A percentile compares a stretch with the other conserved stretches of the same genome.
Conservation (phyloP, 768 basidiomycete species). For the Cubamyces sp. region DNA sequence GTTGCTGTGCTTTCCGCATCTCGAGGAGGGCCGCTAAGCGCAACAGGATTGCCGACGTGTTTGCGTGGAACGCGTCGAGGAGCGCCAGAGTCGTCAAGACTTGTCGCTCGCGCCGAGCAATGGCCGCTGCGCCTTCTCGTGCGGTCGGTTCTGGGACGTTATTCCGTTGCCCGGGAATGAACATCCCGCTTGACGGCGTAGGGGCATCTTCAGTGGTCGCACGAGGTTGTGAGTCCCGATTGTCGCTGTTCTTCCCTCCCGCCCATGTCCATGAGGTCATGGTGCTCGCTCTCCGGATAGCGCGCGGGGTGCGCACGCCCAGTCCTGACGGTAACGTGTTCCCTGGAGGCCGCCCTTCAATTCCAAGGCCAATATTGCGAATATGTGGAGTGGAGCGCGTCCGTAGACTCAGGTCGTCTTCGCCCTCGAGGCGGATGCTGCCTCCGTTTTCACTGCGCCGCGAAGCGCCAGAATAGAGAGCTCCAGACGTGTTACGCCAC, state of each 20-base stretch:
- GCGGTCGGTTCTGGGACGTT: slow-evolving; percentile 13
- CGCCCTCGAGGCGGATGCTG: slow-evolving; percentile 62
- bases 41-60: slow-evolving; percentile 30
- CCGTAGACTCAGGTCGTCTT: slow-evolving; percentile 44
- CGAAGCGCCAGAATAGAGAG: slow-evolving; percentile 53
- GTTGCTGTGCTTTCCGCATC: slow-evolving; percentile 70
- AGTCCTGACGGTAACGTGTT: neutral
- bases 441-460: slow-evolving; percentile 57
- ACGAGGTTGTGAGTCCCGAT: slow-evolving; percentile 19
- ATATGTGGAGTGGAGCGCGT: slow-evolving; percentile 33
- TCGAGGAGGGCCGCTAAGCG: slow-evolving; percentile 46
- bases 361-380: slow-evolving; percentile 35
- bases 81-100: slow-evolving; percentile 57
- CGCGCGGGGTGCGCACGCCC: slow-evolving; percentile 7
- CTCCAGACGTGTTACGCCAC: slow-evolving; percentile 55
- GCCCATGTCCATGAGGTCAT: slow-evolving; percentile 51
- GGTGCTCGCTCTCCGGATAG: slow-evolving; percentile 45
- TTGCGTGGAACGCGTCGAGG: slow-evolving; percentile 64
- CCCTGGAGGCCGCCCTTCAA: slow-evolving; percentile 18
- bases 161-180: slow-evolving; percentile 19
- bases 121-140: slow-evolving; percentile 11
- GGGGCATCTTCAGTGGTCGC: slow-evolving; percentile 12
- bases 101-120: slow-evolving; percentile 37
- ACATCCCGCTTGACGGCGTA: slow-evolving; percentile 19
- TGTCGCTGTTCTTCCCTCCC: slow-evolving; percentile 41